A percentile compares a stretch with the other conserved stretches of the same genome.
Evolutionary conservation across 495 filamentous ascomycete species (phyloP).

Genomic region (Glonium stellatum): DNA sequence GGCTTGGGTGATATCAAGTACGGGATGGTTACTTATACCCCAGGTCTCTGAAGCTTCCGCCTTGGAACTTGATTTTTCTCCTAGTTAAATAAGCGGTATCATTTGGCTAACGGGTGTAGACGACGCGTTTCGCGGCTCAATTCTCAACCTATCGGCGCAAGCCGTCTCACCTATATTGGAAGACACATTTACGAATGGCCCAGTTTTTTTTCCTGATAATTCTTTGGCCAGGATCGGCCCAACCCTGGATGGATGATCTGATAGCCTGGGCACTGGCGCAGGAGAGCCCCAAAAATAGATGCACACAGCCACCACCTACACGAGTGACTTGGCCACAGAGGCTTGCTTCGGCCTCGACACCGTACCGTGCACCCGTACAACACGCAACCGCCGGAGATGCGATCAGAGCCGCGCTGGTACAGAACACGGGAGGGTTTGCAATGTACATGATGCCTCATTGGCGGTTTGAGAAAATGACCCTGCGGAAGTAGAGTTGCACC

Average conservation of each 20-base stretch:
- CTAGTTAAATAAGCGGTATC: too few species aligned
- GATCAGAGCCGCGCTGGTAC: background rate
- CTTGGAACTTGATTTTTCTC: background rate
- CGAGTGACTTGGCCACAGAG: background rate
- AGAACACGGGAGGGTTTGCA: background rate
- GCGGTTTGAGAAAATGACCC: background rate
- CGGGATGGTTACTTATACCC: background rate
- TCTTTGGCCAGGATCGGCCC: too few species aligned
- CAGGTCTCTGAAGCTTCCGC: background rate
- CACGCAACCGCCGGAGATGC: background rate
- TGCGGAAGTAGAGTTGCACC: background rate
- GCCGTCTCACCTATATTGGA: too few species aligned
- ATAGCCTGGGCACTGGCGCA: background rate
- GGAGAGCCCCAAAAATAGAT: background rate
- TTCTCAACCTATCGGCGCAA: too few species aligned
- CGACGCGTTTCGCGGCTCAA: too few species aligned
- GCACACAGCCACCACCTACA: background rate
- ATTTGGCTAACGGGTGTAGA: too few species aligned
- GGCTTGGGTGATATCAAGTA: too few species aligned
- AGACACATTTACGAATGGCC: too few species aligned
- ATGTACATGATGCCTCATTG: background rate
- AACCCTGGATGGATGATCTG: too few species aligned
- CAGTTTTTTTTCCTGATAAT: too few species aligned
- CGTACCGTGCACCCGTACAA: background rate
- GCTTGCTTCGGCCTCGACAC: background rate